Conservation (phyloP, 139 green algal genomes). For the Chlamydomonas asymmetrica region DNA sequence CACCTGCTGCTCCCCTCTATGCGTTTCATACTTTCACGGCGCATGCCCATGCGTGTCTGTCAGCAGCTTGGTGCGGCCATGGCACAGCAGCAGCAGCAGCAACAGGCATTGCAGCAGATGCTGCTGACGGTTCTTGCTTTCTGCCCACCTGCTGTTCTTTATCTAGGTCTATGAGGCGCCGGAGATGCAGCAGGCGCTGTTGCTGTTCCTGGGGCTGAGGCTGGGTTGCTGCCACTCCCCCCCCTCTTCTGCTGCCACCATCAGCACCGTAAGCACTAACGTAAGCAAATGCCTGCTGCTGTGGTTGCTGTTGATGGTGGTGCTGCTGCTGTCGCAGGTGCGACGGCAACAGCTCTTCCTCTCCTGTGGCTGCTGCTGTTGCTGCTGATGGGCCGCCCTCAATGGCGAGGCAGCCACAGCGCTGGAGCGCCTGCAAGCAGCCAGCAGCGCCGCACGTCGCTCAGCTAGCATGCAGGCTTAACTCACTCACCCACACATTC, state of each 20-base stretch:
- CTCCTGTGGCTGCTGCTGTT: neutral
- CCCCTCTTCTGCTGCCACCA: neutral
- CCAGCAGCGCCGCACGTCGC: neutral
- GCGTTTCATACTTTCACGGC: neutral
- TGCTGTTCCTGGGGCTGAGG: neutral
- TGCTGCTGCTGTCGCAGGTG: neutral
- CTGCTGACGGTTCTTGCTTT: neutral
- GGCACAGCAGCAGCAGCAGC: neutral
- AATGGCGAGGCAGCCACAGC: neutral
- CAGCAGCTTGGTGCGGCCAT: no score
- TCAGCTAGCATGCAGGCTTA: neutral
- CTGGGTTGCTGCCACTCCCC: neutral
- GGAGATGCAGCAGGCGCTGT: conserved; percentile 14
- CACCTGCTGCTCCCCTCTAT: neutral
- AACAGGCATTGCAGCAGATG: neutral
- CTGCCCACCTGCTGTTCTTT: conserved; percentile 15
- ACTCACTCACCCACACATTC: neutral
- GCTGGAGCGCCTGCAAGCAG: neutral
- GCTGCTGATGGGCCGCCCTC: neutral
- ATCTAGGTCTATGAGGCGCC: neutral
- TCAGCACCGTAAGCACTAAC: no score
- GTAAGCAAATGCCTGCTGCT: neutral
- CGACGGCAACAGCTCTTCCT: neutral
- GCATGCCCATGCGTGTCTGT: no score
- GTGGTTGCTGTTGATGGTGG: neutral